Evolutionary conservation across 176 grass and related monocot species (phyloP), one percentile per base, ranked within the genome.

Genomic region (Avena eriantha): DNA sequence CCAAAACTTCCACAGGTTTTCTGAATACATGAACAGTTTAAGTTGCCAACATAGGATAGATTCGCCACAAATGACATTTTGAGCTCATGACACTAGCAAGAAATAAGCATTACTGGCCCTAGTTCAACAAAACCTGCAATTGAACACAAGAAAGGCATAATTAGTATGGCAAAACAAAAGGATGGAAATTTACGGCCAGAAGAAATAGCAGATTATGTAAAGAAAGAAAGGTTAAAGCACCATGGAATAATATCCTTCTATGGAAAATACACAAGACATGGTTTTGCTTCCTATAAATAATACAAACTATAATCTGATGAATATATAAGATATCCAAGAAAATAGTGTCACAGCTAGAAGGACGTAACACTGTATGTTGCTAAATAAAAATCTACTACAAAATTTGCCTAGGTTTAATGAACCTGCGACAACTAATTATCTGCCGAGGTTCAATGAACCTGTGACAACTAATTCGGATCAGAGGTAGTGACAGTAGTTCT

Each of bases 1-100:
- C 53, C 66, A 83, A 79, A 80, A 90, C 49, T 92, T 88, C 50
- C 16, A 66, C 60, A 61, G 71, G 71, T 91, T 82, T 82, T 85
- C 54, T 3, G 34, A 66, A 87, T 64, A 84, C 89, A 87, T n/a
- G 56, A 84, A 33, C 80, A 81, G 61, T 80, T 58, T 54, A 79
- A 26, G 33, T 48, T 80, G 75, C 76, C 81, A 75, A 75, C 68
- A 89, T 43, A 85, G 5, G 26, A 81, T 11, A 47, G 49, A 45
- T 69, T 76, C 47, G 56, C 58, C 36, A 81, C 16, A 72, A 54
- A 80, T 35, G 80, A 53, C 74, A 66, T 35, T 58, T 84, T 59
- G 1, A 51, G 57, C 56, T 83, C 57, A 47, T 54, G 21, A 65
- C n/a, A 90, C 23, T 64, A 51, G 4, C 29, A 64, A 90, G 41